A percentile compares a stretch with the other conserved stretches of the same genome.
These are phyloP conservation scores for Arbutus unedo DNA, from an alignment of 148 eudicot genomes.

Conservation along the genomic window DNA sequence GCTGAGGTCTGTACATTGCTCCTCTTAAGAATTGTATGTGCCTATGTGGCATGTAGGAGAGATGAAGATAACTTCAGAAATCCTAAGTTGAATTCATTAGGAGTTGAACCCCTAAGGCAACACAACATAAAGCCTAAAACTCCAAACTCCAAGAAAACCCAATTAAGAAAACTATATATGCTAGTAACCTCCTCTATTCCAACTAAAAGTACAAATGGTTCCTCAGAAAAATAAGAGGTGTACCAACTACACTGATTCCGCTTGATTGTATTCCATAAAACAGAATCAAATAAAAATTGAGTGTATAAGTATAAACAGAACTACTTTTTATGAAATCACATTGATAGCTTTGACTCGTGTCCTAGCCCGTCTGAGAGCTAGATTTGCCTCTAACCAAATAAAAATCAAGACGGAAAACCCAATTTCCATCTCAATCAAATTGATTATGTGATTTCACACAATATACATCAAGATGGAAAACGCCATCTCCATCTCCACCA, in stretches of 20 bases:
- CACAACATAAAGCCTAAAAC: background rate
- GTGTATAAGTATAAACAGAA: no score
- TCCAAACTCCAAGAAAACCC: background rate
- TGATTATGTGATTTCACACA: no score
- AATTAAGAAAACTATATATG: background rate
- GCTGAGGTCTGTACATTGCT: background rate
- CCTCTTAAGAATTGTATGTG: background rate
- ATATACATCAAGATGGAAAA: background rate
- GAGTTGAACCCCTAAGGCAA: background rate
- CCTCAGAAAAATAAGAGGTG: background rate
- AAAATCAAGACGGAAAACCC: background rate
- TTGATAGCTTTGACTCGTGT: background rate
- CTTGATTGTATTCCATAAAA: no score
- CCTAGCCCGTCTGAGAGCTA: background rate
- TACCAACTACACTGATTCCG: background rate
- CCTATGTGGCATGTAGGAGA: background rate
- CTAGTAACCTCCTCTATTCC: background rate
- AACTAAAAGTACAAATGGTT: background rate
- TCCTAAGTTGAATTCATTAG: background rate
- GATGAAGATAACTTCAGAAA: background rate
- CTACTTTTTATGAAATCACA: background rate
- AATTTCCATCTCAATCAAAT: slow-evolving; percentile 6
- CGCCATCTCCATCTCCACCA: background rate
- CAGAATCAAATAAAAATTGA: no score
- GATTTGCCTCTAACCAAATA: background rate